A percentile compares a stretch with the other conserved stretches of the same genome.
Conservation (phyloP, 1,139 yeast genomes). For the Geotrichum bryndzae region DNA sequence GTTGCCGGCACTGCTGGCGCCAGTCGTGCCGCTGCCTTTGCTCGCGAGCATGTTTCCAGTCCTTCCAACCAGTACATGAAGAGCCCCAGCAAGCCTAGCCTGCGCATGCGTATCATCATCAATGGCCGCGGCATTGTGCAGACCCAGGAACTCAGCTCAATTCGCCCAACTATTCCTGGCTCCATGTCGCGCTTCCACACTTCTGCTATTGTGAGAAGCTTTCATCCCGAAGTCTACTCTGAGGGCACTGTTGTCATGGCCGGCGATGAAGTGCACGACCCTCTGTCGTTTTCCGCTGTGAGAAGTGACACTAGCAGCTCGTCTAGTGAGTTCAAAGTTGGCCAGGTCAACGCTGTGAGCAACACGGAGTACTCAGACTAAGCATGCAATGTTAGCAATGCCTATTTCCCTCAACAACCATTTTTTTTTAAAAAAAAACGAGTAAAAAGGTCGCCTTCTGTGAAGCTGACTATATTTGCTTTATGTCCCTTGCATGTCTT, state of each 20-base stretch:
- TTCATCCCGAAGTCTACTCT: not conserved
- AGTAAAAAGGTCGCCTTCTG: not conserved
- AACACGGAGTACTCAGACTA: not conserved
- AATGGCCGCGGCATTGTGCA: constrained; percentile 10
- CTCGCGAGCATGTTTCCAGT: not conserved
- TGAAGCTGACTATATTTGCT: not conserved
- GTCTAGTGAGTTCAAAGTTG: not conserved
- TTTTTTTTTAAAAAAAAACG: no score
- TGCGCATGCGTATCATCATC: constrained; percentile 15
- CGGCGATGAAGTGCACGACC: not conserved
- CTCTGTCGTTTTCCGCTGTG: not conserved
- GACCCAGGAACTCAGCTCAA: constrained; percentile 9
- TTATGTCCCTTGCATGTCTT: not conserved
- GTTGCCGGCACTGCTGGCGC: not conserved
- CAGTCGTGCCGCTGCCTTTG: not conserved
- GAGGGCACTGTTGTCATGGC: not conserved
- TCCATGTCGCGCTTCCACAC: not conserved
- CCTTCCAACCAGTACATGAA: not conserved
- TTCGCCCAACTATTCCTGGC: not conserved
- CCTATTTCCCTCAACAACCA: not conserved
- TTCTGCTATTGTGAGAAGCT: not conserved
- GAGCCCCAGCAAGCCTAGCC: not conserved
- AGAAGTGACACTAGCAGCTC: not conserved
- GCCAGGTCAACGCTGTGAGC: not conserved
- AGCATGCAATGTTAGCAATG: not conserved